phyloP scores from a whole-genome alignment of 495 filamentous ascomycete species.

The Neurospora sublineolata region DNA sequence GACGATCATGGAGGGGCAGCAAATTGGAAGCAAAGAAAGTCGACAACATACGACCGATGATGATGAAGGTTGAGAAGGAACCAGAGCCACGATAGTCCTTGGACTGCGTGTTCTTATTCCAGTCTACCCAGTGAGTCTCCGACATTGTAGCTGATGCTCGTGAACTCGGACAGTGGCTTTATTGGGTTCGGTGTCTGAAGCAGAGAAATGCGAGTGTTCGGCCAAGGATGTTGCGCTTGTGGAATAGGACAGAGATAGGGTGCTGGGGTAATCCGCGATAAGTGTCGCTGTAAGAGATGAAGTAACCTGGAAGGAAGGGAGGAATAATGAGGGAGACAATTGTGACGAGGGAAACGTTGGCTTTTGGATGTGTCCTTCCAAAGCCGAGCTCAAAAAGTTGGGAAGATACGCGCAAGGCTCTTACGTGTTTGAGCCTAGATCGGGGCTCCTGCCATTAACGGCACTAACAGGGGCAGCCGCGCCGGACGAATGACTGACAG shows the following conservation, averaged over 20 bases:
- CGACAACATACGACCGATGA: conserved; percentile 70
- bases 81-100: conserved; percentile 37
- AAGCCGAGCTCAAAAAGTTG: not conserved
- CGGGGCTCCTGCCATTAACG: not conserved
- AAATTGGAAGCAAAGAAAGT: not conserved
- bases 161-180: not conserved
- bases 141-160: conserved; percentile 11
- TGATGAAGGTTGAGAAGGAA: conserved; percentile 86
- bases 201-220: not conserved
- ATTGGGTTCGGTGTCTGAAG: not conserved
- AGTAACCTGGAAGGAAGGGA: not conserved
- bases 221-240: not conserved
- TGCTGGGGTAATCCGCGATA: not conserved
- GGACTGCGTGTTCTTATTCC: conserved; percentile 37
- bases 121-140: conserved; percentile 31
- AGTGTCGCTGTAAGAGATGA: not conserved
- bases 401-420: not conserved
- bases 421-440: not conserved
- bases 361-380: not conserved
- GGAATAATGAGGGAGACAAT: not conserved
- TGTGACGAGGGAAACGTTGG: not conserved
- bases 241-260: not conserved
- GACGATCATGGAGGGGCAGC: not conserved
- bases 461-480: not conserved
- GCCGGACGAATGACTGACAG: not conserved